Percentiles rank a stretch among this genome's conserved stretches.
Evolutionary conservation across 148 eudicot genomes (phyloP).

Genomic region (Salicornia ramosissima): DNA sequence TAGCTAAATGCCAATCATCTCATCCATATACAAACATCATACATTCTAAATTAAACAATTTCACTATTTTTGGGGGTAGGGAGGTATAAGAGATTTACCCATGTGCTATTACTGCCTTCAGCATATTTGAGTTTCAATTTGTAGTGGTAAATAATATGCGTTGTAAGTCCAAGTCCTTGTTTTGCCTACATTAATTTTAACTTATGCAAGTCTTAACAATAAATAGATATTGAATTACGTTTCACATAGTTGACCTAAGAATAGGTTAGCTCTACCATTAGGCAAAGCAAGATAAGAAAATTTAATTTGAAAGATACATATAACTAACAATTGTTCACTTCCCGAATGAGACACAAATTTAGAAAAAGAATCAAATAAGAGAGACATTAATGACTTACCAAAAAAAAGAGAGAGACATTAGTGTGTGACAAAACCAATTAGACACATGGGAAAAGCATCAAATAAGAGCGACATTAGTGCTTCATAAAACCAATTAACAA

Average conservation of each 20-base stretch:
- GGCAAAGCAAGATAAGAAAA: background rate
- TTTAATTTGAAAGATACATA: no score
- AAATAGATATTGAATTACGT: background rate
- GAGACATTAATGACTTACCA: no score
- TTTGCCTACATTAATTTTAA: constrained; percentile 53
- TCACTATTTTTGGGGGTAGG: background rate
- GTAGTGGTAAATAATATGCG: constrained; percentile 83
- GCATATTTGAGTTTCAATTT: constrained; percentile 84
- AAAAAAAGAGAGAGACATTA: no score
- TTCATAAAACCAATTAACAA: no score
- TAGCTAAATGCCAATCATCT: background rate
- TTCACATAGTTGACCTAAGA: background rate
- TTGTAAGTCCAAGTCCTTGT: constrained; percentile 93
- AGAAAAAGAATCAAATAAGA: background rate
- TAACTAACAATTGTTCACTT: no score
- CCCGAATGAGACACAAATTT: background rate
- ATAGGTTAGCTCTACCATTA: background rate
- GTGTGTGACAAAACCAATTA: background rate
- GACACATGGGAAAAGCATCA: no score
- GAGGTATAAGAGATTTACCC: constrained; percentile 43
- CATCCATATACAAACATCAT: background rate
- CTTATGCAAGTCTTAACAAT: constrained; percentile 12
- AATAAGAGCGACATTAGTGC: no score
- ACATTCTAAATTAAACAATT: constrained; percentile 1
- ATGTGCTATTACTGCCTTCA: constrained; percentile 87